Base-by-base conservation (phyloP, 768 basidiomycete genomes). In the Zangia roseola region DNA sequence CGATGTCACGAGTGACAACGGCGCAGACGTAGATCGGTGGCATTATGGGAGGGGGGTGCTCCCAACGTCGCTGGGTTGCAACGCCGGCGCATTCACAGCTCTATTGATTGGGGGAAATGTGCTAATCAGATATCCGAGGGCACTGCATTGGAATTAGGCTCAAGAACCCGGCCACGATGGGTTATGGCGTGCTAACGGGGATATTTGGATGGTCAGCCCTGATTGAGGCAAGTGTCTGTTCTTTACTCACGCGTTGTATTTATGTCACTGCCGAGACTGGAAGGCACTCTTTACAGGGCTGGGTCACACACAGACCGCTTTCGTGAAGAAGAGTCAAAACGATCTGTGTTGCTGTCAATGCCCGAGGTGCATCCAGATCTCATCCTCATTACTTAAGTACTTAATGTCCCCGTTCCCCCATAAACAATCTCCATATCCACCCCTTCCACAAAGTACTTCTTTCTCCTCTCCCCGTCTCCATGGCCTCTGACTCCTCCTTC, bases 331-430 rank as follows among this genome's bases (percentile, higher is more conserved):
- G 61, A 49, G 36, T 34, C 57, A 52, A 60, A 58, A 59, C 54
- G 58, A 64, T 64, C 63, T 58, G 51, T 63, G 46, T 43, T 56
- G 59, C 52, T 67, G 61, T 61, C 63, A 63, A 60, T 60, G 56
- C 47, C 64, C 62, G 69, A 70, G 64, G 65, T 68, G 76, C n/a
- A 81, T 79, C 79, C 77, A 61, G 67, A 70, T 74, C 74, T 71
- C 60, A 39, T 56, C 49, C 41, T 49, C 50, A 48, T 65, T 60
- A 67, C 65, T 56, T 53, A 58, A 68, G 80, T 80, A 81, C 80
- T 79, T 80, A 79, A 81, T 80, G 73, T 68, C 74, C 68, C 77
- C 76, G 75, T 75, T 74, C 58, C 44, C 54, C 55, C 63, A 44
- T 63, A 51, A 62, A 31, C 56, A n/a, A 69, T 71, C 76, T 73